A percentile compares a stretch with the other conserved stretches of the same genome.
These are phyloP conservation scores for Hypoxylon lienhwacheense DNA, from an alignment of 495 filamentous ascomycete genomes.

Conservation along the genomic window DNA sequence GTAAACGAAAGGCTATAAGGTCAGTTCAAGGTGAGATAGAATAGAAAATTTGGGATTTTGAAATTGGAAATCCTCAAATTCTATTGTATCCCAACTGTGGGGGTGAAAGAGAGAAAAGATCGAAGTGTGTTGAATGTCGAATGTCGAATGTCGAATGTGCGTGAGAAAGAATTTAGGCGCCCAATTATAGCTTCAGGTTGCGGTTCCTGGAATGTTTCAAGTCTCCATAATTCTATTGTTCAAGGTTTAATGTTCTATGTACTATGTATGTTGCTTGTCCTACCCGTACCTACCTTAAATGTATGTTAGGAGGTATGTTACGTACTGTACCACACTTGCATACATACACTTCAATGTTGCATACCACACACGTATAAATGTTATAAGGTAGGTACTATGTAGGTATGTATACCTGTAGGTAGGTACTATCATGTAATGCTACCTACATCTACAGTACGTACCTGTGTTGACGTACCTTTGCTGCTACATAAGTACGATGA, in stretches of 20 bases:
- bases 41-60: constrained; percentile 1
- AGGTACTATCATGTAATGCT: neutral
- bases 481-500: neutral
- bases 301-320: too few species aligned
- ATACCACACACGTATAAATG: too few species aligned
- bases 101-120: constrained; percentile 9
- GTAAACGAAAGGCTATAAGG: constrained; percentile 23
- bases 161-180: constrained; percentile 30
- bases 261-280: too few species aligned
- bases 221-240: constrained; percentile 17
- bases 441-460: neutral
- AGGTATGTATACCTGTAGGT: too few species aligned
- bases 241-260: too few species aligned
- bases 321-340: too few species aligned
- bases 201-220: constrained; percentile 38
- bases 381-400: too few species aligned
- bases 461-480: neutral
- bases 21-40: constrained; percentile 14
- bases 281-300: too few species aligned
- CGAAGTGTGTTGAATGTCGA: constrained; percentile 4
- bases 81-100: constrained; percentile 26
- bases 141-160: neutral
- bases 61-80: constrained; percentile 16
- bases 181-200: constrained; percentile 25
- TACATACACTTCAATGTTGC: too few species aligned